Evolutionary conservation across 148 eudicot genomes (phyloP).

Genomic region (Nepenthes mirabilis): DNA sequence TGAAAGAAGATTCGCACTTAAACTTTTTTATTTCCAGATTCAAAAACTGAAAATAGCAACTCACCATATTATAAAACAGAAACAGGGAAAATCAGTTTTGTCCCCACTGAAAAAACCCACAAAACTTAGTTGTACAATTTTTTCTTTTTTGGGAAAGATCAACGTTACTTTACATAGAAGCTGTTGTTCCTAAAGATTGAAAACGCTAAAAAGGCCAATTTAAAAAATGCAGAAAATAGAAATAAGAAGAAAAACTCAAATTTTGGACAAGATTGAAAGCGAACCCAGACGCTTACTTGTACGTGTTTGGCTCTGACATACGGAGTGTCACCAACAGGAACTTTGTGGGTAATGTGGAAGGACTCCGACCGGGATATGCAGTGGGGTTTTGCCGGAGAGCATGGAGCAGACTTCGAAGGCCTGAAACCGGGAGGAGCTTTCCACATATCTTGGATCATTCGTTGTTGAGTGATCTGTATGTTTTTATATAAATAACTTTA

Average conservation of each 20-base stretch:
- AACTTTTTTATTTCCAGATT: background rate
- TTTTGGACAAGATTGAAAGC: background rate
- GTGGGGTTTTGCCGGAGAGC: conserved; percentile 87
- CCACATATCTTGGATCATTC: conserved; percentile 90
- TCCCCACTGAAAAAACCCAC: too few species aligned
- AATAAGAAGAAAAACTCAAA: conserved; percentile 1
- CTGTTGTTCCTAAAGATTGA: too few species aligned
- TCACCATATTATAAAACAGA: too few species aligned
- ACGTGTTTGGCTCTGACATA: conserved; percentile 96
- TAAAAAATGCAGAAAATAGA: background rate
- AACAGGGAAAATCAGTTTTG: too few species aligned
- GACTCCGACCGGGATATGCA: conserved; percentile 64
- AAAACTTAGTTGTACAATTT: too few species aligned
- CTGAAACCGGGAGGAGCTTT: conserved; percentile 79
- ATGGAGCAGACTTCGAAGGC: conserved; percentile 73
- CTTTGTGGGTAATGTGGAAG: conserved; percentile 81
- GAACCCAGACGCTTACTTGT: conserved; percentile 32
- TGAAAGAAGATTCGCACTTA: background rate
- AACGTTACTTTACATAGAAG: too few species aligned
- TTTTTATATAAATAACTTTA: background rate
- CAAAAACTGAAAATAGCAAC: too few species aligned
- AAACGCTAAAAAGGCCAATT: background rate
- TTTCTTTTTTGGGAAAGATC: too few species aligned
- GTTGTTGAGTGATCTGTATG: background rate
- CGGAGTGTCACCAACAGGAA: conserved; percentile 85